Base-by-base conservation (phyloP, 2,329 filamentous ascomycete genomes). In the Penicillium sp. region DNA sequence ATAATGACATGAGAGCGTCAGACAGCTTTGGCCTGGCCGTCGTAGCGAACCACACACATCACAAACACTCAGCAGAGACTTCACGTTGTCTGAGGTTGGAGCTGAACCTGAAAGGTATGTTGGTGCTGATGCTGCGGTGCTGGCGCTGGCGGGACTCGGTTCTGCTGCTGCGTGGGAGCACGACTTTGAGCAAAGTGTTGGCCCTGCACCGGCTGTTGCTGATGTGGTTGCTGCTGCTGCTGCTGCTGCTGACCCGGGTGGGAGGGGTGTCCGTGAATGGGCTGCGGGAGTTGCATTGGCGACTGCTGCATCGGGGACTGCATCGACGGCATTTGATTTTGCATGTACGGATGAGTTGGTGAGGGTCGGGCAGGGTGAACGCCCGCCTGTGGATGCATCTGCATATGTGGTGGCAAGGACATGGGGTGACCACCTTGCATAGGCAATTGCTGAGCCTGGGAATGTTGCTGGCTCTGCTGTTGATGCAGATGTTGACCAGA, bases 51-150 rank as follows among this genome's bases (percentile, higher is more conserved):
- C 42, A 16, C 4, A 11, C 7, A 48, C 30, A 28, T 42, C 22
- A 16, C 30, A 48, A 26, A 35, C 30, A 28, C 22, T 6, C 22
- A 28, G n/a, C n/a, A 33, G 2, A 28, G 16, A 43, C 2, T 28
- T 37, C 60, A 69, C 40, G 64, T 69, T 19, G 68, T 63, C 37
- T 70, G 68, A 4, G 67, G 66, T 25, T 66, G 68, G 25, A 70
- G 60, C 54, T 70, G 65, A 30, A 70, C 59, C 37, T 70, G 68
- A 61, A 70, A 70, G 19, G 66, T 69, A 52, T 71, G 70, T 40
- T 70, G 68, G 28, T 68, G 64, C 42, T 70, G 66, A 58, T 70
- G 65, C 37, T 71, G 71, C 10, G 66, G 65, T 26, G 70, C 66
- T n/a, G 66, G 67, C 4, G 69, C 65, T 2, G 65, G 53, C 22